Evolutionary conservation across 345 rosid genomes (phyloP).

Genomic region (Eucalyptus sp.): DNA sequence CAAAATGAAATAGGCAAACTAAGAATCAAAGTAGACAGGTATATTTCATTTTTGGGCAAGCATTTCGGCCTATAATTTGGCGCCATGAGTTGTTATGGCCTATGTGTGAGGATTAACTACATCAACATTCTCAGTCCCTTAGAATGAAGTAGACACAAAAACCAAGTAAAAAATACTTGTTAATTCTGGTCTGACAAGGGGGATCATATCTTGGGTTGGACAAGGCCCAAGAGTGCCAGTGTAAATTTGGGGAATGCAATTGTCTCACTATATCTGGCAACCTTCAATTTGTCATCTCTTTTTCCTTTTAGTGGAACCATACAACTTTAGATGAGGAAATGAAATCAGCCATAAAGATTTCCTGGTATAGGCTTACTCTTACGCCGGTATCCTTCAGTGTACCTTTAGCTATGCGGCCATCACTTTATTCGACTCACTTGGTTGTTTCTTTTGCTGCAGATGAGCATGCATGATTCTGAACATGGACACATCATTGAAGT

Average conservation of each 20-base stretch:
- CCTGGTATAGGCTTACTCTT: background rate
- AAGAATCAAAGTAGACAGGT: background rate
- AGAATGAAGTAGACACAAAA: no score
- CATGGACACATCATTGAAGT: constrained; percentile 47
- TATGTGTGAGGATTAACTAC: background rate
- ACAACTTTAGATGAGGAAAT: background rate
- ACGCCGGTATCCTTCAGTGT: background rate
- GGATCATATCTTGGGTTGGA: background rate
- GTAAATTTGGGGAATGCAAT: background rate
- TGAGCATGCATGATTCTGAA: constrained; percentile 26
- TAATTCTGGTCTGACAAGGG: background rate
- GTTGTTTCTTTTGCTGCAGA: constrained; percentile 7
- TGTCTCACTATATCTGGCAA: background rate
- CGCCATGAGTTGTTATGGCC: background rate
- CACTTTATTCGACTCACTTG: background rate
- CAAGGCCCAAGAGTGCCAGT: background rate
- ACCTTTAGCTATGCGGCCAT: background rate
- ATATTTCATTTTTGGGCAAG: background rate
- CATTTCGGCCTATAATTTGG: background rate
- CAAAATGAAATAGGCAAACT: background rate
- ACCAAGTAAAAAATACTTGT: background rate
- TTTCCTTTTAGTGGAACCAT: background rate
- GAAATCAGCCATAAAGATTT: background rate
- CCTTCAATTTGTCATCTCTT: background rate
- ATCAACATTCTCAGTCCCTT: background rate